Evolutionary conservation across 495 filamentous ascomycete genomes (phyloP), one percentile per base, ranked within the genome.

Genomic region (Aspergillus cristatus): DNA sequence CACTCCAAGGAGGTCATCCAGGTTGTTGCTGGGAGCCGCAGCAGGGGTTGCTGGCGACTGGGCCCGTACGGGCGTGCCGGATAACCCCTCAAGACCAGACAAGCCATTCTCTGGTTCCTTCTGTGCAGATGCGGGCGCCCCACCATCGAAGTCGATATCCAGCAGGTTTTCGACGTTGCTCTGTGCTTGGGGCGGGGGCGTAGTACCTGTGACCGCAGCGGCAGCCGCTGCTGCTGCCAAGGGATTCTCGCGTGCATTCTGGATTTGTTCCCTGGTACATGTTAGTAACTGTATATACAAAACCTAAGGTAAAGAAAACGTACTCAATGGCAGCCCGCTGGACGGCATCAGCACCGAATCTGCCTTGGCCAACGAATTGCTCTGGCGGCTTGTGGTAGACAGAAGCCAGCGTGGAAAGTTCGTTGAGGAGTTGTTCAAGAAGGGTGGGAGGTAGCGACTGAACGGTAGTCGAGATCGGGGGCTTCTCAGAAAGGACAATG

Each of bases 381-480:
- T 91, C 86, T 26, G 91, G 86, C 12, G 89, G 89, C 64, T 95
- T 97, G 72, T 97, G 91, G 63, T 98, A 98, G n/a, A 98, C 91
- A 10, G 90, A 96, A 1, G 91, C 87, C 14, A 98, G 76, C 10
- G 93, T 94, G n/a, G 89, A 95, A 11, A 98, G 76, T 58, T 97
- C 88, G 4, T 70, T 70, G 10, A 97, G 76, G 3, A 98, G 78
- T 47, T 86, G 77, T 20, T 97, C 88, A 13, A 98, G 79, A 6
- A 97, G 74, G 7, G 75, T 60, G 14, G 82, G 74, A 2, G 93
- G 88, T 14, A 97, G 74, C 35, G 85, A 86, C 46, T 79, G 82
- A 56, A 95, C 93, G 10, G 91, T 97, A 14, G 89, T 86, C 22
- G 84, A 80, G 55, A 99, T 99, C 18, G 88, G 78, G 2, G 93